These are phyloP conservation scores for Picea mariana DNA, from an alignment of 83 land plant species.

Conservation along the genomic window DNA sequence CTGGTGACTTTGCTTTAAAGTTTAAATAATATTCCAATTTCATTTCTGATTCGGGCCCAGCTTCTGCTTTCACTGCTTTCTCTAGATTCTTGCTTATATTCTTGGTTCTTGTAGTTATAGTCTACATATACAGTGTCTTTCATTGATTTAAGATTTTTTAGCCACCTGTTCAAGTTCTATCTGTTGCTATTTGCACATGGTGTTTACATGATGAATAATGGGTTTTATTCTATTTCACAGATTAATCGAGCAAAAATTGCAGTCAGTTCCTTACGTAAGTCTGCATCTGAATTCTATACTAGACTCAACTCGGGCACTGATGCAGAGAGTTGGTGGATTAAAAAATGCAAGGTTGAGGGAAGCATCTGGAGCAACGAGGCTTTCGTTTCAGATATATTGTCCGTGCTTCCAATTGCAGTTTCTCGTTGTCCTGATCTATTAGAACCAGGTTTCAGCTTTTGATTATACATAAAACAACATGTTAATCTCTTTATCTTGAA, in stretches of 20 bases:
- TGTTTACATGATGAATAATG: neutral
- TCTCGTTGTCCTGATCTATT: conserved; percentile 37
- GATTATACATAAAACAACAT: neutral
- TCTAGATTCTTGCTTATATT: neutral
- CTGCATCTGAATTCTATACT: conserved; percentile 24
- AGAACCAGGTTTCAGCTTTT: conserved; percentile 31
- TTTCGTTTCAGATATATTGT: conserved; percentile 28
- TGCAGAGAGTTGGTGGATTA: conserved; percentile 8
- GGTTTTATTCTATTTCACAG: conserved; percentile 13
- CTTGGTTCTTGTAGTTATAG: neutral
- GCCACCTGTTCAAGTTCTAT: neutral
- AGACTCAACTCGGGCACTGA: conserved; percentile 9
- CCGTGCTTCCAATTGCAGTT: conserved; percentile 30
- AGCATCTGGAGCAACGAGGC: conserved; percentile 46
- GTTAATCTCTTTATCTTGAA: conserved; percentile 10
- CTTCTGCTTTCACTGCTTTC: neutral
- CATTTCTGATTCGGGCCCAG: neutral
- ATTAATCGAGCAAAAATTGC: conserved; percentile 32
- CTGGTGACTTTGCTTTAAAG: too few relatives aligned
- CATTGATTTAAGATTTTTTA: neutral
- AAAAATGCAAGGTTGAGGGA: conserved; percentile 25
- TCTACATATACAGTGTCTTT: neutral
- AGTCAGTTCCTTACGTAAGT: conserved; percentile 24
- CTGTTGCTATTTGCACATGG: neutral
- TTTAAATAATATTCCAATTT: neutral